Evolutionary conservation across 495 filamentous ascomycete genomes (phyloP).

Genomic region (Daldinia decipiens): DNA sequence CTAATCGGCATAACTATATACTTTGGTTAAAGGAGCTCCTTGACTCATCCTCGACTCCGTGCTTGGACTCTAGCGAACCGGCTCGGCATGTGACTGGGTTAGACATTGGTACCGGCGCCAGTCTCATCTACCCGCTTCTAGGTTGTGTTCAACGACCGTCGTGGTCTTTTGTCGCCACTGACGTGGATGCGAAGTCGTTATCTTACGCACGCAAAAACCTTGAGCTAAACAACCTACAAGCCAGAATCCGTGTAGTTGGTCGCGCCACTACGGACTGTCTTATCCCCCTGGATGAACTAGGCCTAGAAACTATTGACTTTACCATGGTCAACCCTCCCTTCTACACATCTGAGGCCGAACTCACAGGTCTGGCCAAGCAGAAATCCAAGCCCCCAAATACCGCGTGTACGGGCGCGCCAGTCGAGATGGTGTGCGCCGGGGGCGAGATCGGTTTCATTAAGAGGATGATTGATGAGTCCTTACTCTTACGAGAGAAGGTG

Average conservation of each 20-base stretch:
- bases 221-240: conserved; percentile 67
- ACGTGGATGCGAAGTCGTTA: conserved; percentile 81
- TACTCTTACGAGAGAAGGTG: conserved; percentile 66
- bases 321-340: conserved; percentile 97
- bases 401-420: conserved; percentile 80
- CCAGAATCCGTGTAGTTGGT: conserved; percentile 71
- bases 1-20: conserved; percentile 88
- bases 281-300: conserved; percentile 68
- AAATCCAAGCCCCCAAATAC: conserved; percentile 78
- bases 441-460: conserved; percentile 85
- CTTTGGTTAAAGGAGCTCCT: conserved; percentile 88
- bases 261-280: conserved; percentile 64
- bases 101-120: conserved; percentile 92
- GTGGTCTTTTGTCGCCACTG: conserved; percentile 83
- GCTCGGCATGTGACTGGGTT: conserved; percentile 71
- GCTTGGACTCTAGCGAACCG: conserved; percentile 39
- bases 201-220: conserved; percentile 73
- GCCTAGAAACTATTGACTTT: conserved; percentile 76
- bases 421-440: conserved; percentile 88
- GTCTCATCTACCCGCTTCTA: conserved; percentile 89
- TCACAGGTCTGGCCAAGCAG: conserved; percentile 68
- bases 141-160: conserved; percentile 70
- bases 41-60: conserved; percentile 75
- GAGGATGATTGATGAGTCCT: conserved; percentile 79
- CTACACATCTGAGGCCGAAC: conserved; percentile 77